Evolutionary conservation across 1,139 yeast species (phyloP).

Genomic region (Candida albicans): DNA sequence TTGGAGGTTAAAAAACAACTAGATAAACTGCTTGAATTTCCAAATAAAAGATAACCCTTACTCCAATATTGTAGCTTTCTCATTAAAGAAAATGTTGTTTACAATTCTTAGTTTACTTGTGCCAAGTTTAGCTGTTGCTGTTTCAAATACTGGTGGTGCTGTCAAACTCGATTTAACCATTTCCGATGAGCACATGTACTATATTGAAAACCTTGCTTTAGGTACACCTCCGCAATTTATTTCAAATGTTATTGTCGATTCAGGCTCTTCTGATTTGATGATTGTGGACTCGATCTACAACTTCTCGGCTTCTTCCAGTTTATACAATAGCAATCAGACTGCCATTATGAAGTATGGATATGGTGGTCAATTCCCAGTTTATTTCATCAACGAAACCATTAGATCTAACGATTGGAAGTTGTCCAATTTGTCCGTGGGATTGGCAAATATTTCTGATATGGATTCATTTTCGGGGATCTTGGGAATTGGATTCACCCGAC

Average conservation of each 20-base stretch:
- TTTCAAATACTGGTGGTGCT: background rate
- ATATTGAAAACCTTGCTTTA: conserved; percentile 15
- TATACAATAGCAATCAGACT: conserved; percentile 10
- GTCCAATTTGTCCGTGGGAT: conserved; percentile 9
- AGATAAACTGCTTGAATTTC: too few species aligned
- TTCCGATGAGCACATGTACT: conserved; percentile 13
- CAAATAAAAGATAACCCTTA: too few species aligned
- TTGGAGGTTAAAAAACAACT: too few species aligned
- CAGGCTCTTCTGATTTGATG: conserved; percentile 25
- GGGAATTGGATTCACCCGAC: conserved; percentile 21
- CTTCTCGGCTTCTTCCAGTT: conserved; percentile 14
- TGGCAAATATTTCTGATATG: conserved; percentile 6
- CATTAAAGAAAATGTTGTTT: background rate
- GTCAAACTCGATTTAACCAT: conserved; percentile 1
- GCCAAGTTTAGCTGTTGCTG: background rate
- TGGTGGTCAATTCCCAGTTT: conserved; percentile 14
- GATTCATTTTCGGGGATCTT: conserved; percentile 17
- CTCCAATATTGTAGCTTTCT: too few species aligned
- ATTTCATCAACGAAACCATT: conserved; percentile 16
- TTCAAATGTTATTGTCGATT: conserved; percentile 19
- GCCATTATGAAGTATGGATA: conserved; percentile 18
- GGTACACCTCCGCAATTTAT: conserved; percentile 21
- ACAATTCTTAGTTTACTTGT: background rate
- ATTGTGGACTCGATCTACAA: conserved; percentile 14
- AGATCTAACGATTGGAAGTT: conserved; percentile 4